A percentile compares a stretch with the other conserved stretches of the same genome.
Conservation (phyloP, 768 basidiomycete genomes). For the Dendrothele bispora region DNA sequence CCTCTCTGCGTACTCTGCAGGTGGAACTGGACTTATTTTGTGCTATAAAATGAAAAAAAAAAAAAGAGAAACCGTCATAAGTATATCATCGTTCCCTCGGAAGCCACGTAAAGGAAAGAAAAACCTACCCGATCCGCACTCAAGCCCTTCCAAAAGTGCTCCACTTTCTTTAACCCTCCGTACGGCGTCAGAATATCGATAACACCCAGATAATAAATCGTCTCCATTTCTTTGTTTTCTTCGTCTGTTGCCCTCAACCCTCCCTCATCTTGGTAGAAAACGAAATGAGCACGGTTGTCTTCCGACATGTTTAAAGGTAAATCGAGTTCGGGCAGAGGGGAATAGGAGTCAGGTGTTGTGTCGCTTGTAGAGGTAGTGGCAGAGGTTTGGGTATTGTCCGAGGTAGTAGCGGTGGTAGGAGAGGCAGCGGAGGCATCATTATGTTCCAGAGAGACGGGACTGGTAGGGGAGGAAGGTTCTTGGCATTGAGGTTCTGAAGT, state of each 20-base stretch:
- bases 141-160: conserved; percentile 92
- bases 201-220: conserved; percentile 91
- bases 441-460: too few relatives aligned
- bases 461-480: too few relatives aligned
- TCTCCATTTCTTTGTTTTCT: conserved; percentile 65
- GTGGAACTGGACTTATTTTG: conserved; percentile 92
- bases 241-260: conserved; percentile 91
- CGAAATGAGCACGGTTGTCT: conserved; percentile 68
- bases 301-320: conserved; percentile 1
- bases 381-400: too few relatives aligned
- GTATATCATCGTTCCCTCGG: not conserved
- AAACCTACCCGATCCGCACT: conserved; percentile 81
- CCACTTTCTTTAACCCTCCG: conserved; percentile 69
- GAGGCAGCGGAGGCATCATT: too few relatives aligned
- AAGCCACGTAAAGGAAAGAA: conserved; percentile 4
- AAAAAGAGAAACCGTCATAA: not conserved
- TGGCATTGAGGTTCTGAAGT: too few relatives aligned
- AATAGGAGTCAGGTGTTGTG: too few relatives aligned
- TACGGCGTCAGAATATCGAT: conserved; percentile 98
- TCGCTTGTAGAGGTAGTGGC: conserved; percentile 64
- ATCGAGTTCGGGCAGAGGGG: too few relatives aligned
- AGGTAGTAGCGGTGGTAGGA: too few relatives aligned
- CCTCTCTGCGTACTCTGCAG: conserved; percentile 82
- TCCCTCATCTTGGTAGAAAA: conserved; percentile 98
- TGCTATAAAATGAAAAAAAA: conserved; percentile 49